A percentile compares a stretch with the other conserved stretches of the same genome.
Conservation (phyloP, 345 rosid species). For the Passiflora organensis region DNA sequence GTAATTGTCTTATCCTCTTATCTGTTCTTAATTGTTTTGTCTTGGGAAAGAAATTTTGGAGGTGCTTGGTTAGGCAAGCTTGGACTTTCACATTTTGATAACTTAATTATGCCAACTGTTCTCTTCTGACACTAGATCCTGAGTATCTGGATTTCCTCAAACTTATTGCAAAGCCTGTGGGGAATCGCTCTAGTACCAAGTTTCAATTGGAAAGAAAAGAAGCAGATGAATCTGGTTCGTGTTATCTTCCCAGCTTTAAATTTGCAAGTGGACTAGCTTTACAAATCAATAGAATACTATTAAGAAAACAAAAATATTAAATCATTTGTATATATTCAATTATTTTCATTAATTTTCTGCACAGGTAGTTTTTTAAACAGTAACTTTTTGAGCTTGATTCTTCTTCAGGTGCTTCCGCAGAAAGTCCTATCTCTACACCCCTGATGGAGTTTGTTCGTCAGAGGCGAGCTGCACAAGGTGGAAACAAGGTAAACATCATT, state of each 20-base stretch:
- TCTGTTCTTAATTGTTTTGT: background rate
- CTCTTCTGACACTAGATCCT: slow-evolving; percentile 37
- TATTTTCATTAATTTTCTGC: background rate
- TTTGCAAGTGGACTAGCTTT: background rate
- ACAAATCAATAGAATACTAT: no score
- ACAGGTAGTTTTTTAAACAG: background rate
- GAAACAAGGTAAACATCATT: slow-evolving; percentile 11
- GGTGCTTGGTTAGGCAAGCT: background rate
- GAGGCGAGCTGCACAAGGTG: slow-evolving; percentile 50
- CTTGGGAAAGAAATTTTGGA: background rate
- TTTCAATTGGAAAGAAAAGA: slow-evolving; percentile 63
- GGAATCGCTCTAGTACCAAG: slow-evolving; percentile 63
- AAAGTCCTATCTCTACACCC: slow-evolving; percentile 49
- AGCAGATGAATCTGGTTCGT: slow-evolving; percentile 58
- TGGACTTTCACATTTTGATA: background rate
- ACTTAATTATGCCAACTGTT: background rate
- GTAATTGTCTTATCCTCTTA: slow-evolving; percentile 13
- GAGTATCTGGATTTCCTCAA: slow-evolving; percentile 70
- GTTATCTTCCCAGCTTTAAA: background rate
- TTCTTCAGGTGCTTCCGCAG: slow-evolving; percentile 40
- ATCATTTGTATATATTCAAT: background rate
- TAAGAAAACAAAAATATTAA: background rate
- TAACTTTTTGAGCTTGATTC: background rate
- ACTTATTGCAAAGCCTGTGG: slow-evolving; percentile 51
- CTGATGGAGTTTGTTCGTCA: slow-evolving; percentile 65